phyloP scores from a whole-genome alignment of 257 asterid genomes.

The Fraxinus excelsior region DNA sequence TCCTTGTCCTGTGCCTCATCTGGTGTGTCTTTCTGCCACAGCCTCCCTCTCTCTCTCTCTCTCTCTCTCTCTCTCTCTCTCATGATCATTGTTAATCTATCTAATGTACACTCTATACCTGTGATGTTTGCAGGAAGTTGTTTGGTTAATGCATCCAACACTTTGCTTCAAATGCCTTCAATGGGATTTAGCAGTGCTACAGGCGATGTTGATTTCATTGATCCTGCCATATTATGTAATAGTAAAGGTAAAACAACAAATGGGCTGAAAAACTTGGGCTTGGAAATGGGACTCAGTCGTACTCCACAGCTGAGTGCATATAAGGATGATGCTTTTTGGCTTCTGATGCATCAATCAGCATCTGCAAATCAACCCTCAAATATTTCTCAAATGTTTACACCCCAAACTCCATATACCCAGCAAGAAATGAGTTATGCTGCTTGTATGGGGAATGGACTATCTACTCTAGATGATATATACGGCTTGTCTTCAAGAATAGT shows the following conservation, averaged over 20 bases:
- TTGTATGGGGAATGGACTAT: slow-evolving; percentile 36
- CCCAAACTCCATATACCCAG: slow-evolving; percentile 47
- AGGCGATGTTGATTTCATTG: slow-evolving; percentile 47
- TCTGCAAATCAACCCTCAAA: slow-evolving; percentile 47
- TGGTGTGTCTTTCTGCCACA: slow-evolving; percentile 37
- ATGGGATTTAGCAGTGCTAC: slow-evolving; percentile 37
- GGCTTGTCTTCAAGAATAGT: slow-evolving; percentile 55
- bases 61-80: slow-evolving; percentile 1
- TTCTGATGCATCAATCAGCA: slow-evolving; percentile 60
- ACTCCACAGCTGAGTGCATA: slow-evolving; percentile 38
- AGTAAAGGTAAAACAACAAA: slow-evolving; percentile 46
- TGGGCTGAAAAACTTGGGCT: slow-evolving; percentile 36
- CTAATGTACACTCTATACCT: not conserved
- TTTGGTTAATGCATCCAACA: slow-evolving; percentile 41
- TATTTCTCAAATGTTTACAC: slow-evolving; percentile 44
- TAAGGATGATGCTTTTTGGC: slow-evolving; percentile 72
- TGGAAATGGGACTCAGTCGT: slow-evolving; percentile 38
- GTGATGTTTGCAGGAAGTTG: slow-evolving; percentile 50
- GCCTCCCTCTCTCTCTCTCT: not conserved
- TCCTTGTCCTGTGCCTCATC: slow-evolving; percentile 48
- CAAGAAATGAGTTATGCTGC: slow-evolving; percentile 47
- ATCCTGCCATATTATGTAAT: slow-evolving; percentile 51
- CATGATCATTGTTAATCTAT: not conserved
- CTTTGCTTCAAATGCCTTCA: slow-evolving; percentile 42
- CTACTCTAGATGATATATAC: slow-evolving; percentile 33